Conservation (phyloP, 2,329 filamentous ascomycete species). For the Exophiala phaeomuriformis region DNA sequence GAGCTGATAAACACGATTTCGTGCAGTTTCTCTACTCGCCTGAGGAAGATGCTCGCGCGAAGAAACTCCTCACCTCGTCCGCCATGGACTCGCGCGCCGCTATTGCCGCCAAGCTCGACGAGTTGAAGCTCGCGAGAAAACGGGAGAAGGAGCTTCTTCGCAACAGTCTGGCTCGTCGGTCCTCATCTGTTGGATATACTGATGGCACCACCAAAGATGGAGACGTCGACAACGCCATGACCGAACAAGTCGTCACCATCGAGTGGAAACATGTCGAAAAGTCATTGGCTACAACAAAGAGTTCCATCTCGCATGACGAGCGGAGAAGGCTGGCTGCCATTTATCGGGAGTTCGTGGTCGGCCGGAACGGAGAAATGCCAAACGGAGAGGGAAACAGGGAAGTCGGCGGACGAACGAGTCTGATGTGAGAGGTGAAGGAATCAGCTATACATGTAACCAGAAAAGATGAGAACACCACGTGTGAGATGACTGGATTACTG, state of each 20-base stretch:
- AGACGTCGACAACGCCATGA: slow-evolving; percentile 21
- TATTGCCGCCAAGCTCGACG: slow-evolving; percentile 73
- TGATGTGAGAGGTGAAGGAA: slow-evolving; percentile 60
- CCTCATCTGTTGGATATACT: not conserved
- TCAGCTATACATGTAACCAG: not conserved
- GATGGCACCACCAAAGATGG: slow-evolving; percentile 15
- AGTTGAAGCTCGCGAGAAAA: slow-evolving; percentile 61
- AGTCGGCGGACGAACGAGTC: slow-evolving; percentile 81
- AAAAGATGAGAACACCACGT: not conserved
- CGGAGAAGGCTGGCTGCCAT: slow-evolving; percentile 66
- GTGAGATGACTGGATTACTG: not conserved
- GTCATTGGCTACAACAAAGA: slow-evolving; percentile 67
- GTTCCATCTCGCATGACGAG: slow-evolving; percentile 77
- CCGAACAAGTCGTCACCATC: slow-evolving; percentile 63
- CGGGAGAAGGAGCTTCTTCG: slow-evolving; percentile 23
- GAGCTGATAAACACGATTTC: slow-evolving; percentile 49
- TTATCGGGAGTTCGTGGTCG: slow-evolving; percentile 87
- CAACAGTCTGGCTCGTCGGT: slow-evolving; percentile 7
- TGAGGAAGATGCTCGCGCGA: slow-evolving; percentile 45
- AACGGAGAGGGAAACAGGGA: slow-evolving; percentile 87
- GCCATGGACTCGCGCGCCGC: slow-evolving; percentile 68
- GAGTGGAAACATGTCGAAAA: slow-evolving; percentile 74
- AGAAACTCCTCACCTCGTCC: slow-evolving; percentile 41
- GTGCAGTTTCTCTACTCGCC: slow-evolving; percentile 76
- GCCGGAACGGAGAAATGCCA: slow-evolving; percentile 88